Evolutionary conservation across 2,329 filamentous ascomycete genomes (phyloP).

Genomic region (Epichloe sp.): DNA sequence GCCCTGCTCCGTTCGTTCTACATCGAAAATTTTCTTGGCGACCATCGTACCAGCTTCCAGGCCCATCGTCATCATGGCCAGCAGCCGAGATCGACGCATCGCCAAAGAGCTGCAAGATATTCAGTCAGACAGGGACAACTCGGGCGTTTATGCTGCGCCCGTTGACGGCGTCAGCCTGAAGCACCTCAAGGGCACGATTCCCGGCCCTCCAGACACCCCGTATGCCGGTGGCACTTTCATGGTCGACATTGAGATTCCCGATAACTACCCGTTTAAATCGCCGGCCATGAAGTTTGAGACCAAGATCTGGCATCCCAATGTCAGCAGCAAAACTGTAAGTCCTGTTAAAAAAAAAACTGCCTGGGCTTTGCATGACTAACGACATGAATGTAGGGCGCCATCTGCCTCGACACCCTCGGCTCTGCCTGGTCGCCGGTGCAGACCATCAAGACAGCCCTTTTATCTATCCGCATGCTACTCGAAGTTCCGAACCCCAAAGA

Average conservation of each 20-base stretch:
- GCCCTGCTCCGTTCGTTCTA: too few relatives aligned
- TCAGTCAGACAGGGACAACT: slow-evolving; percentile 54
- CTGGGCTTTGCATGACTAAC: background rate
- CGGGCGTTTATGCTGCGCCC: slow-evolving; percentile 59
- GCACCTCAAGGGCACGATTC: slow-evolving; percentile 71
- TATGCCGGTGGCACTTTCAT: slow-evolving; percentile 77
- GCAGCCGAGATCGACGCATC: slow-evolving; percentile 45
- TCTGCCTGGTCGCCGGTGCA: slow-evolving; percentile 90
- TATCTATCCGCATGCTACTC: slow-evolving; percentile 86
- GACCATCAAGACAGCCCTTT: slow-evolving; percentile 88
- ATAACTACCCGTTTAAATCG: slow-evolving; percentile 85
- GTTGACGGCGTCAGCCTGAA: slow-evolving; percentile 58
- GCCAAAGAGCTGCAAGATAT: slow-evolving; percentile 69
- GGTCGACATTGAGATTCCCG: slow-evolving; percentile 78
- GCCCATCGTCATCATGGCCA: slow-evolving; percentile 26
- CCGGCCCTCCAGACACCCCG: slow-evolving; percentile 80
- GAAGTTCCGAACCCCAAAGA: slow-evolving; percentile 91
- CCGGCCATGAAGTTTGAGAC: slow-evolving; percentile 86
- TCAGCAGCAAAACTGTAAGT: slow-evolving; percentile 82
- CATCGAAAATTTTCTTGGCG: too few relatives aligned
- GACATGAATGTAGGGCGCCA: slow-evolving; percentile 58
- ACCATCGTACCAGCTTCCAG: too few relatives aligned
- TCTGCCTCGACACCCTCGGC: slow-evolving; percentile 87
- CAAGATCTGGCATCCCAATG: slow-evolving; percentile 93
- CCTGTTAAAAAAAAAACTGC: background rate